Conservation (phyloP, 352 stramenopile genomes). For the Globisporangium megalacanthum region DNA sequence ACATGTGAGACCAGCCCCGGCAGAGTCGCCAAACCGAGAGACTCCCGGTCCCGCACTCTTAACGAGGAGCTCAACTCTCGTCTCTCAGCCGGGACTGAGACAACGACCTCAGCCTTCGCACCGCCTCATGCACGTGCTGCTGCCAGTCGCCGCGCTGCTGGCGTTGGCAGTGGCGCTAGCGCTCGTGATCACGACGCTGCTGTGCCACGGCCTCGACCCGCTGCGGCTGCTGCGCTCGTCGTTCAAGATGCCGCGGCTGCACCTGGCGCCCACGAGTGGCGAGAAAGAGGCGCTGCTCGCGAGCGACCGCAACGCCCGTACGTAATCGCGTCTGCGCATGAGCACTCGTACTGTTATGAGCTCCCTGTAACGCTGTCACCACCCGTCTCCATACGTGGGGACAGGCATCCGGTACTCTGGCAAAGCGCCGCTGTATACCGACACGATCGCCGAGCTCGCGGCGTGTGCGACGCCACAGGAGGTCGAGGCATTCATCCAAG, state of each 20-base stretch:
- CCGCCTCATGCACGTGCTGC: constrained; percentile 31
- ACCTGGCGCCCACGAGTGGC: constrained; percentile 32
- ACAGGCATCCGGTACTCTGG: constrained; percentile 49
- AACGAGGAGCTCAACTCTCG: background rate
- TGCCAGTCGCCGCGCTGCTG: constrained; percentile 30
- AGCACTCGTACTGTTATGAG: background rate
- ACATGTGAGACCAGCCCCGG: too few relatives aligned
- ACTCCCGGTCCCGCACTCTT: too few relatives aligned
- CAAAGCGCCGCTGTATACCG: constrained; percentile 63
- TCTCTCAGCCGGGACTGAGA: background rate
- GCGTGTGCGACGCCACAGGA: constrained; percentile 32
- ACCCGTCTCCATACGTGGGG: background rate
- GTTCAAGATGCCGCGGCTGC: constrained; percentile 46
- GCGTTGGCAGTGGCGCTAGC: background rate
- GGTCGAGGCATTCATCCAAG: constrained; percentile 56
- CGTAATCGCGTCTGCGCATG: constrained; percentile 5
- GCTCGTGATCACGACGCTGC: constrained; percentile 17
- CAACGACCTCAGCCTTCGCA: constrained; percentile 20
- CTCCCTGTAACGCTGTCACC: background rate
- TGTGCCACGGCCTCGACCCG: constrained; percentile 57
- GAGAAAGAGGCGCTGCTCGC: constrained; percentile 51
- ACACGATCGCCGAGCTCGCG: constrained; percentile 47
- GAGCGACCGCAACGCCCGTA: constrained; percentile 30
- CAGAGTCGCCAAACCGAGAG: too few relatives aligned
- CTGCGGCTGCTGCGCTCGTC: constrained; percentile 51